Percentiles rank a stretch among this genome's conserved stretches.
phyloP scores from a whole-genome alignment of 495 filamentous ascomycete species.

The Xylaria flabelliformis region DNA sequence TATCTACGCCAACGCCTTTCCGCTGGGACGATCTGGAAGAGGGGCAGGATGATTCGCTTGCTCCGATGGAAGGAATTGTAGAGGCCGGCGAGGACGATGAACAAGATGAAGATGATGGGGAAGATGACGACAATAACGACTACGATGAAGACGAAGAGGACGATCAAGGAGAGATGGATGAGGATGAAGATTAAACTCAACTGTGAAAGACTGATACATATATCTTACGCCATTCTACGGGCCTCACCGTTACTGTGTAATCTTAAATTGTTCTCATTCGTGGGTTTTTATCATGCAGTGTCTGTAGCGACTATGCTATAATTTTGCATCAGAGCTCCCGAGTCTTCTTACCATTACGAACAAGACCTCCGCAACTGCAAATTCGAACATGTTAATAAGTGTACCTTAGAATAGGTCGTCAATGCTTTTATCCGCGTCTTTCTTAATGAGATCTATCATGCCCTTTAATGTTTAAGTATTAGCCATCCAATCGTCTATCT shows the following conservation, averaged over 20 bases:
- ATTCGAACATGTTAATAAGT: background rate
- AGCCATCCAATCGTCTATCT: background rate
- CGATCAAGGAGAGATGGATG: constrained; percentile 30
- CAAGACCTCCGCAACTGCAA: background rate
- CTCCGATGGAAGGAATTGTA: constrained; percentile 7
- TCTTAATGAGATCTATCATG: constrained; percentile 92
- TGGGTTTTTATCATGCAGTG: background rate
- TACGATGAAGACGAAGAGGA: constrained; percentile 30
- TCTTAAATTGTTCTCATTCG: background rate
- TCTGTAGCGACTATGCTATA: background rate
- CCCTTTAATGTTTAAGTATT: constrained; percentile 60
- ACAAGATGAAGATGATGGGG: constrained; percentile 23
- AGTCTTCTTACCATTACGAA: background rate
- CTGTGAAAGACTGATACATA: background rate
- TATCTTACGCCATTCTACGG: background rate
- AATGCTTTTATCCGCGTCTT: constrained; percentile 90
- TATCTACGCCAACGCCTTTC: constrained; percentile 41
- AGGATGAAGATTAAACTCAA: constrained; percentile 23
- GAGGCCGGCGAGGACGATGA: constrained; percentile 28
- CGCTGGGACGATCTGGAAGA: constrained; percentile 41
- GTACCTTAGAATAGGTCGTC: constrained; percentile 77
- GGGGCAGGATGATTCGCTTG: constrained; percentile 13
- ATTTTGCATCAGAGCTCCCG: background rate
- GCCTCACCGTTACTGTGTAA: too few species aligned
- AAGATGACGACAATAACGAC: constrained; percentile 24